Percentiles rank a stretch among this genome's conserved stretches.
Conservation (phyloP, 805 yeast species). For the Tetrapisispora namnaoensis region DNA sequence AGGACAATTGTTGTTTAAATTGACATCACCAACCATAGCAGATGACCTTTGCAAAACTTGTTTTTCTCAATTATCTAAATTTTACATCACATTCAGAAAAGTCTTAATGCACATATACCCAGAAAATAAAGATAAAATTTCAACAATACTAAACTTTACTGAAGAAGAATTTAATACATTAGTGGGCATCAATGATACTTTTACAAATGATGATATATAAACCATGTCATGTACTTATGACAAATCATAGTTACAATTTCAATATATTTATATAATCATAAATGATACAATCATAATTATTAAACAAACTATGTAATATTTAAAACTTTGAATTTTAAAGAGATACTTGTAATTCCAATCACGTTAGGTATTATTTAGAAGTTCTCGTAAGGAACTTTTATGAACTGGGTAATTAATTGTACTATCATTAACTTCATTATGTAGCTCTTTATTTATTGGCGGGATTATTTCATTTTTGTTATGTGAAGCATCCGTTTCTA, state of each 20-base stretch:
- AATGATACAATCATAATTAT: background rate
- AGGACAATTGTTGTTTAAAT: slow-evolving; percentile 42
- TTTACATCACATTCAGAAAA: slow-evolving; percentile 31
- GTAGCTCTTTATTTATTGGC: background rate
- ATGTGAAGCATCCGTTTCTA: background rate
- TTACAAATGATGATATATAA: background rate
- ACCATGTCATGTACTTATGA: background rate
- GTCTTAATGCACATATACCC: slow-evolving; percentile 30
- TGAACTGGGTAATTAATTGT: background rate
- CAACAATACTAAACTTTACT: slow-evolving; percentile 20
- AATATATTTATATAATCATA: background rate
- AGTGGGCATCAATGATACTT: slow-evolving; percentile 46
- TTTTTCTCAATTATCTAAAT: slow-evolving; percentile 37
- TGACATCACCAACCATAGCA: slow-evolving; percentile 55
- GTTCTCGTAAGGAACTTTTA: background rate
- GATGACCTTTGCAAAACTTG: slow-evolving; percentile 45
- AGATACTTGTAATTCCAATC: background rate
- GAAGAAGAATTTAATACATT: slow-evolving; percentile 51
- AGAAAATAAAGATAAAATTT: slow-evolving; percentile 13
- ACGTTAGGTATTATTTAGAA: background rate
- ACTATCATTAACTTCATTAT: background rate
- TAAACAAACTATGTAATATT: background rate
- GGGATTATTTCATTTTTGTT: background rate
- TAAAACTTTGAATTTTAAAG: too few relatives aligned
- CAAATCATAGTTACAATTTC: background rate